Percentiles rank a stretch among this genome's conserved stretches.
phyloP scores from a whole-genome alignment of 2,329 filamentous ascomycete species.

The Ceratocystis papillata region DNA sequence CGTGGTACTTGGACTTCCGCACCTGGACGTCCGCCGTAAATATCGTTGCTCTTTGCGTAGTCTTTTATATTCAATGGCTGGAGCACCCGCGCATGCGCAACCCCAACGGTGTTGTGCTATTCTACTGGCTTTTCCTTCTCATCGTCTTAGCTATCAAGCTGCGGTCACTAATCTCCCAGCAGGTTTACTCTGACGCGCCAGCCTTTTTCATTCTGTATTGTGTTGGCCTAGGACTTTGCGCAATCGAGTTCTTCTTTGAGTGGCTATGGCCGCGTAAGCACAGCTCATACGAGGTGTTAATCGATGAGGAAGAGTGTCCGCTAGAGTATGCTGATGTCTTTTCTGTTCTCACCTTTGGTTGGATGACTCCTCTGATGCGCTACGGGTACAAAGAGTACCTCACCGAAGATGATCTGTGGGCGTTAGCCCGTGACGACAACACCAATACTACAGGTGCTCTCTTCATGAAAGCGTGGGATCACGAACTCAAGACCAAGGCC shows the following conservation, averaged over 20 bases:
- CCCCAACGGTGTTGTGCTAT: constrained; percentile 75
- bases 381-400: constrained; percentile 84
- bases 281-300: constrained; percentile 47
- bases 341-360: constrained; percentile 84
- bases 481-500: constrained; percentile 55
- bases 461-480: constrained; percentile 66
- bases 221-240: constrained; percentile 57
- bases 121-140: constrained; percentile 84
- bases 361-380: constrained; percentile 99
- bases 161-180: constrained; percentile 70
- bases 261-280: constrained; percentile 68
- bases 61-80: constrained; percentile 72
- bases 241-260: constrained; percentile 64
- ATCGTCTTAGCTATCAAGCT: constrained; percentile 72
- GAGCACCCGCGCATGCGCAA: constrained; percentile 76
- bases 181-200: constrained; percentile 53
- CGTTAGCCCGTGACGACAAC: constrained; percentile 66
- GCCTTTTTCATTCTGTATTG: constrained; percentile 71
- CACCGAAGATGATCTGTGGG: constrained; percentile 94
- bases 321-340: constrained; percentile 91
- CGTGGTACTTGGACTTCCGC: constrained; percentile 72
- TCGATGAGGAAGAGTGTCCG: constrained; percentile 54
- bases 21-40: constrained; percentile 71
- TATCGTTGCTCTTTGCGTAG: constrained; percentile 58
- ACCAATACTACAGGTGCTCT: constrained; percentile 60